A percentile compares a stretch with the other conserved stretches of the same genome.
Conservation (phyloP, 2,329 filamentous ascomycete species). For the Ophiostoma ulmi region DNA sequence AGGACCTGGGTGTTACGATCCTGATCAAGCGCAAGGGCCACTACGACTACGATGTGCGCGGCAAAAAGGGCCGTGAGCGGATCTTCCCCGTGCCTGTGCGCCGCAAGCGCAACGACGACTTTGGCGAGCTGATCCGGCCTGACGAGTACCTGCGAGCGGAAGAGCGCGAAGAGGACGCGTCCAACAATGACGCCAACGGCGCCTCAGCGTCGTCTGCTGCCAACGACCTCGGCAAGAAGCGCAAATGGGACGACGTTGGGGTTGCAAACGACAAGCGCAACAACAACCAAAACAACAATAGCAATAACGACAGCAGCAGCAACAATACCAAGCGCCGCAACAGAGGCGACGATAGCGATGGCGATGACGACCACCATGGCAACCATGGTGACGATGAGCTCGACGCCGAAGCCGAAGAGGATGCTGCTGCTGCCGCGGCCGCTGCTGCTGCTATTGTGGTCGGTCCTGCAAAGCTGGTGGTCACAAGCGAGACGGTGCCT, state of each 20-base stretch:
- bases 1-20: constrained; percentile 87
- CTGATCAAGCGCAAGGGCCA: constrained; percentile 81
- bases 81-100: constrained; percentile 85
- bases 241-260: constrained; percentile 78
- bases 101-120: constrained; percentile 77
- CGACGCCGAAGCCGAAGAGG: constrained; percentile 52
- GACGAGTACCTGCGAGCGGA: constrained; percentile 93
- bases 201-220: constrained; percentile 39
- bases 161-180: constrained; percentile 70
- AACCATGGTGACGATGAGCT: constrained; percentile 50
- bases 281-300: neutral
- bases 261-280: constrained; percentile 48
- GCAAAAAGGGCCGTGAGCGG: constrained; percentile 85
- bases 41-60: constrained; percentile 88
- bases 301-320: constrained; percentile 28
- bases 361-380: neutral
- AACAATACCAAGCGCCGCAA: constrained; percentile 24
- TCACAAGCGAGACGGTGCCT: constrained; percentile 57
- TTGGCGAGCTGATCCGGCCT: constrained; percentile 85
- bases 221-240: constrained; percentile 72
- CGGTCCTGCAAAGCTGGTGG: constrained; percentile 66
- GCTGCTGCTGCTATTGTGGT: constrained; percentile 40
- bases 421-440: constrained; percentile 47
- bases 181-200: constrained; percentile 46
- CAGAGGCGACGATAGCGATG: constrained; percentile 3